phyloP scores from a whole-genome alignment of 2,329 filamentous ascomycete species.

The Pestalotiopsis fici region DNA sequence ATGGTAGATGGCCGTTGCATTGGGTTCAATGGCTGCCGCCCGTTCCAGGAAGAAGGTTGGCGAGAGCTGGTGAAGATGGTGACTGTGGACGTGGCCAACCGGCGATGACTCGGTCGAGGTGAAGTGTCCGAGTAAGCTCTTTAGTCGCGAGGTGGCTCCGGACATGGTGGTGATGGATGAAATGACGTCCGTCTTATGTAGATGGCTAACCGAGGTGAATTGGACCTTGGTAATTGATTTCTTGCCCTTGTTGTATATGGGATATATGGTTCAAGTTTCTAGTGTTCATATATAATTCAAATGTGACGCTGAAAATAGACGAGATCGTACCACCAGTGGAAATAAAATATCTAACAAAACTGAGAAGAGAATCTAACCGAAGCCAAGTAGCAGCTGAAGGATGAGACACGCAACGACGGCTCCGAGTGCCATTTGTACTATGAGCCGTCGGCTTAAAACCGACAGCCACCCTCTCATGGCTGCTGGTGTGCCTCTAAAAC shows the following conservation, averaged over 20 bases:
- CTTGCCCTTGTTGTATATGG: no score
- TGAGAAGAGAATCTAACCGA: background rate
- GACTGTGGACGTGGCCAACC: conserved; percentile 44
- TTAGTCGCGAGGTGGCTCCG: conserved; percentile 61
- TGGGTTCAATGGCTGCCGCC: conserved; percentile 84
- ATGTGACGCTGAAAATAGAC: background rate
- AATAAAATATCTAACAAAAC: background rate
- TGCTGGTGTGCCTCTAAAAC: no score
- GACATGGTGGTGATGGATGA: conserved; percentile 52
- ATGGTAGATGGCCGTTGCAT: conserved; percentile 84
- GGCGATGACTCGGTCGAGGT: conserved; percentile 34
- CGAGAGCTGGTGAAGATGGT: conserved; percentile 76
- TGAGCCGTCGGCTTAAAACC: background rate
- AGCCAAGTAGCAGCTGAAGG: background rate
- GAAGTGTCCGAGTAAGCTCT: conserved; percentile 56
- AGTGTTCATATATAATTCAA: no score
- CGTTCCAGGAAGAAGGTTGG: conserved; percentile 87
- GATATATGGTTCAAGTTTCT: no score
- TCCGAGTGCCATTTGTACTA: background rate
- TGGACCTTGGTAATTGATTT: background rate
- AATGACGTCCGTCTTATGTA: background rate
- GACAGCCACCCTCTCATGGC: background rate
- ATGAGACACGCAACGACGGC: background rate
- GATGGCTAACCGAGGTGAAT: background rate
- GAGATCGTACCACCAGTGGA: background rate